Evolutionary conservation across 805 yeast genomes (phyloP), one percentile per base, ranked within the genome.

Genomic region (Ogataea dorogensis): DNA sequence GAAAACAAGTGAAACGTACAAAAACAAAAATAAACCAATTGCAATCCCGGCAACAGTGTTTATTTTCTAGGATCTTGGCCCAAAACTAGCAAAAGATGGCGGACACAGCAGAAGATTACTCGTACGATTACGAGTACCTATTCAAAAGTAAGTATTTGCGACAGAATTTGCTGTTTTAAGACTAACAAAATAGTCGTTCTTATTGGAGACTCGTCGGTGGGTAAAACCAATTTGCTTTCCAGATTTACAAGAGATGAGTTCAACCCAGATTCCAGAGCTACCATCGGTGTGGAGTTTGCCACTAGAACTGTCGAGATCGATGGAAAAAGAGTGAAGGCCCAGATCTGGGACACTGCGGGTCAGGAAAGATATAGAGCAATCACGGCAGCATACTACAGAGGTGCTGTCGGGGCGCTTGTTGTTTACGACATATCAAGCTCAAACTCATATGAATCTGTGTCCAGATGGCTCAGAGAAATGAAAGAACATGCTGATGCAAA

Each of bases 321-420:
- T 48, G 88, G 87, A 27, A 84, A 83, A 56, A 68, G 86, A 58
- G 82, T 86, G 50, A 86, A 86, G 61, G 91, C 94, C 4, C 95
- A 87, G 64, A 82, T 88, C 51, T 91, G 98, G 98, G 98, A 91
- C 64, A 91, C 98, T 23, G 98, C 98, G 2, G 98, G 98, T 44
- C 98, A 91, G 69, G 98, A 91, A 65, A 79, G 98, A 63, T 91
- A 93, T 70, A 79, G 98, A 54, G 98, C 98, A 28, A 91, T 91
- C 62, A 93, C 98, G 20, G 81, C 93, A 39, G 98, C 98, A 5
- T 91, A 91, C 67, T 91, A 91, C 63, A 77, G 98, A 59, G 98
- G 98, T 26, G 98, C 98, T 1, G 96, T 89, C 36, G 98, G 98
- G 42, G 98, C 98, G 4, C 73, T 91, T 54, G 83, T 91, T 40